Percentiles rank a stretch among this genome's conserved stretches.
These are phyloP conservation scores for Tetrapyrgos nigripes DNA, from an alignment of 1,284 basidiomycete genomes.

Conservation along the genomic window DNA sequence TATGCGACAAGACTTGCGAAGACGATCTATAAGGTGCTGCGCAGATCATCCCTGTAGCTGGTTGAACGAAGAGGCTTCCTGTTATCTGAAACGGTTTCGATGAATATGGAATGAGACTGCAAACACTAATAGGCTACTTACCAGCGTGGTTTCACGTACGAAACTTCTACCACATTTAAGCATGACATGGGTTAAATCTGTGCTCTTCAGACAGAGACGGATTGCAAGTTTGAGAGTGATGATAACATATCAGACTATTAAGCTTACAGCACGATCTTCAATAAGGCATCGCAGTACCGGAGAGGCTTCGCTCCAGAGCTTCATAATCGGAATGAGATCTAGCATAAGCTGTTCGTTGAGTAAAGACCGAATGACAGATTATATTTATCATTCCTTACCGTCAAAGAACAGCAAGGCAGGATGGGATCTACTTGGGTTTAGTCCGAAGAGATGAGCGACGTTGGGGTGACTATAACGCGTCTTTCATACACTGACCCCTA, in stretches of 20 bases:
- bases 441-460: not conserved
- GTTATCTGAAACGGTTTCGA: not conserved
- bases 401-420: not conserved
- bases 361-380: not conserved
- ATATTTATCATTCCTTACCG: too few species aligned
- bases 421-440: not conserved
- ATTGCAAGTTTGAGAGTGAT: not conserved
- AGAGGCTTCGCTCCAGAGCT: not conserved
- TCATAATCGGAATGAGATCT: not conserved
- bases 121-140: not conserved
- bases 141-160: not conserved
- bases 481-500: too few species aligned
- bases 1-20: not conserved
- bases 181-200: not conserved
- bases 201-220: not conserved
- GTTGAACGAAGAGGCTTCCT: not conserved
- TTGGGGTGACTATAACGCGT: not conserved
- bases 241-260: not conserved
- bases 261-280: not conserved
- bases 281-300: not conserved
- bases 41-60: not conserved
- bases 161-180: not conserved
- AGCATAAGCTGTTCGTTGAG: not conserved
- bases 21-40: not conserved
- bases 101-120: not conserved